These are phyloP conservation scores for Dioscorea zingiberensis DNA, from an alignment of 106 monocot species.

Conservation along the genomic window DNA sequence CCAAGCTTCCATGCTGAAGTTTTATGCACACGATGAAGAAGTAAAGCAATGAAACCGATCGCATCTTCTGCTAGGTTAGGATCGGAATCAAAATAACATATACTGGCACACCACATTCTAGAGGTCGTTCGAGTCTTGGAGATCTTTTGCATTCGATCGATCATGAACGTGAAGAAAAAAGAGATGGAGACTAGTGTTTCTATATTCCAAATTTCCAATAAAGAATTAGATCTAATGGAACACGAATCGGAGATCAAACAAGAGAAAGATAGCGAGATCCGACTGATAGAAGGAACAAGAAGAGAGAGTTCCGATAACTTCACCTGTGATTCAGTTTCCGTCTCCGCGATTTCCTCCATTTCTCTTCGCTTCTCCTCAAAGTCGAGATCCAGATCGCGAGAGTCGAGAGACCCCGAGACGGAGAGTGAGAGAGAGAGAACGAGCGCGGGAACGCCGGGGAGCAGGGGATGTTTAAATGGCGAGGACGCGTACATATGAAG, in stretches of 20 bases:
- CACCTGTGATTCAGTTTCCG: conserved; percentile 46
- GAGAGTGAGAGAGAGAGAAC: not conserved
- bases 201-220: not conserved
- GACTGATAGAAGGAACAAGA: not conserved
- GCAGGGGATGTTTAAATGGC: not conserved
- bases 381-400: too few species aligned
- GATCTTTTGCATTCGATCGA: not conserved
- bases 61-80: too few species aligned
- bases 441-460: too few species aligned
- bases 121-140: not conserved
- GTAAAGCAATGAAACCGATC: too few species aligned
- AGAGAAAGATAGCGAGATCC: not conserved
- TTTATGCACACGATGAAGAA: too few species aligned
- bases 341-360: conserved; percentile 33
- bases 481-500: not conserved
- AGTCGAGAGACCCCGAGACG: too few species aligned
- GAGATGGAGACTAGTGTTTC: not conserved
- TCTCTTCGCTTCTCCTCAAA: not conserved
- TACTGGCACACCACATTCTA: too few species aligned
- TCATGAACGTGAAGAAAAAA: not conserved
- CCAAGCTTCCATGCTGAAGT: too few species aligned
- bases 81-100: too few species aligned
- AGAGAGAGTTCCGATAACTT: not conserved
- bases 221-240: not conserved
- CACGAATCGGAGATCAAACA: not conserved